These are phyloP conservation scores for Pinus tabuliformis DNA, from an alignment of 75 land plant genomes.

Conservation along the genomic window DNA sequence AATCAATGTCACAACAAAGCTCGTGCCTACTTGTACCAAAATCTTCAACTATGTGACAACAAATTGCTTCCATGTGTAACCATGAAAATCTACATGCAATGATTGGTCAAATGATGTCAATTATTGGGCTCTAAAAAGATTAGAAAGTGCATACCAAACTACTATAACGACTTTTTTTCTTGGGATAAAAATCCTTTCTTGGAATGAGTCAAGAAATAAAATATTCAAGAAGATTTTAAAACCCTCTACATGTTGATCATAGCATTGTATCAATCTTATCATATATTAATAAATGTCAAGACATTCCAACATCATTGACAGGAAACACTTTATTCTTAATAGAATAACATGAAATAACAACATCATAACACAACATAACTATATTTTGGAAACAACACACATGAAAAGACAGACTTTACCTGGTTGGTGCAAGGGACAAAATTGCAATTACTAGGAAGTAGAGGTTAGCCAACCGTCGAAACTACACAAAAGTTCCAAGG, in stretches of 20 bases:
- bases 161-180: neutral
- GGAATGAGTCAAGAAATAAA: neutral
- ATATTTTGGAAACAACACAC: neutral
- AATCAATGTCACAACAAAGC: too few species aligned
- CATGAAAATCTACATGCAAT: too few species aligned
- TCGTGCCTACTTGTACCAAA: too few species aligned
- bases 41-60: too few species aligned
- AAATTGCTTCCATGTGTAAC: too few species aligned
- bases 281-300: neutral
- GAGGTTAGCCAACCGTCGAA: constrained; percentile 48
- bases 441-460: constrained; percentile 50
- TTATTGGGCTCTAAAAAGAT: too few species aligned
- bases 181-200: neutral
- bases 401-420: constrained; percentile 20
- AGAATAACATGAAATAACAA: neutral
- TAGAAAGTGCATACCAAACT: neutral
- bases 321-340: neutral
- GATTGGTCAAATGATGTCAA: too few species aligned
- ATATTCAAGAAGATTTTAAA: neutral
- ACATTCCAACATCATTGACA: constrained; percentile 2
- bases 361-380: neutral
- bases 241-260: neutral
- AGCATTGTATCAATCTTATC: neutral
- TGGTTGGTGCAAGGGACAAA: constrained; percentile 42
- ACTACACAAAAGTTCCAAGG: constrained; percentile 19